phyloP scores from a whole-genome alignment of 192 early-diverging fungal genomes.

The Helicostylum pulchrum region DNA sequence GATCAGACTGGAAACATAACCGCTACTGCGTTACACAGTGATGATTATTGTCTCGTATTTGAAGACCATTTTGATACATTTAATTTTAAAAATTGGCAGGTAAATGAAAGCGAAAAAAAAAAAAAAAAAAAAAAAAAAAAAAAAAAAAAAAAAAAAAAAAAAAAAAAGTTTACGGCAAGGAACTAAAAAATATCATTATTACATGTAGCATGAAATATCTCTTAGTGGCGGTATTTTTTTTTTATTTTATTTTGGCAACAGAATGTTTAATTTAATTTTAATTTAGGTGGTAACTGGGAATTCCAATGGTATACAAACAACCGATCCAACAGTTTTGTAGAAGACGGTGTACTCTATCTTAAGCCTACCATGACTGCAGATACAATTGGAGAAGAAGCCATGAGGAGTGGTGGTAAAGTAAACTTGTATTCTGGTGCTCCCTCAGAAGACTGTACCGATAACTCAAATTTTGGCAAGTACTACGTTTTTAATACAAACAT shows the following conservation, averaged over 20 bases:
- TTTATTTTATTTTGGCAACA: not conserved
- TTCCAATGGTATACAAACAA: constrained; percentile 39
- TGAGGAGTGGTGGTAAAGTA: constrained; percentile 38
- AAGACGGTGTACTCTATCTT: constrained; percentile 57
- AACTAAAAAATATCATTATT: not conserved
- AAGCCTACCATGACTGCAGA: constrained; percentile 57
- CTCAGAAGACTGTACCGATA: constrained; percentile 26
- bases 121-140: no score
- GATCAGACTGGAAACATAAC: no score
- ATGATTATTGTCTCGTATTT: constrained; percentile 27
- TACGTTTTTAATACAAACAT: not conserved
- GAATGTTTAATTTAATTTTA: not conserved
- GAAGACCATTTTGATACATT: constrained; percentile 33
- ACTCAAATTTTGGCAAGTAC: constrained; percentile 24
- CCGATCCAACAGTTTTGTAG: constrained; percentile 56
- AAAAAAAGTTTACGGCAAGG: no score
- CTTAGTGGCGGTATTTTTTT: constrained; percentile 21
- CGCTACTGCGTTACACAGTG: no score
- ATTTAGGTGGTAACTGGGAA: constrained; percentile 35
- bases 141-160: no score
- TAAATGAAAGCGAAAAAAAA: no score
- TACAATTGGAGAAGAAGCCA: constrained; percentile 42
- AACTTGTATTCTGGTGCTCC: constrained; percentile 34
- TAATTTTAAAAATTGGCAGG: constrained; percentile 30
- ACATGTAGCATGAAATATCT: constrained; percentile 35